These are phyloP conservation scores for Wickerhamiella sergipiensis DNA, from an alignment of 805 yeast species.

Conservation along the genomic window DNA sequence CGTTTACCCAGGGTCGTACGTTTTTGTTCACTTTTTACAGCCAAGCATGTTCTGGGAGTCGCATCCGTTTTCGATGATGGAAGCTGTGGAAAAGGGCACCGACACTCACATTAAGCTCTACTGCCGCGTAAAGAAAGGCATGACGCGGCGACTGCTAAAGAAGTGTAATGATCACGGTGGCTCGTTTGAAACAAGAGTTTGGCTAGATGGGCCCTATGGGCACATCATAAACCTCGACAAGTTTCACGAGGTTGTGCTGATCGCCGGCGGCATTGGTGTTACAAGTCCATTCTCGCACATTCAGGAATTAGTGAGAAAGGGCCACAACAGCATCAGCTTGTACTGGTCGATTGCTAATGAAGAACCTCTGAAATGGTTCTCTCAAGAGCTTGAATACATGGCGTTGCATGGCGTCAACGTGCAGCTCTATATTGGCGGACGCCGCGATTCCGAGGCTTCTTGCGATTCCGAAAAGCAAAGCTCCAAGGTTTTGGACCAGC, in stretches of 20 bases:
- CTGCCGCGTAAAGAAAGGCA: constrained; percentile 34
- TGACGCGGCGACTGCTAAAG: constrained; percentile 33
- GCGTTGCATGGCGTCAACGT: constrained; percentile 6
- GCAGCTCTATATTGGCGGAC: constrained; percentile 3
- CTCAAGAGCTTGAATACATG: constrained; percentile 28
- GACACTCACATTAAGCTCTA: constrained; percentile 12
- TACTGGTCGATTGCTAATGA: constrained; percentile 55
- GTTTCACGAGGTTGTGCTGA: constrained; percentile 28
- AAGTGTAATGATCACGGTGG: constrained; percentile 23
- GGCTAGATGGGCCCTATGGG: constrained; percentile 56
- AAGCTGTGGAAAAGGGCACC: constrained; percentile 6
- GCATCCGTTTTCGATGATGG: constrained; percentile 46
- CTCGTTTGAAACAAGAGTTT: constrained; percentile 21
- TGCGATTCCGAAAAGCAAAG: not conserved
- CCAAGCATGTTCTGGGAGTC: constrained; percentile 47
- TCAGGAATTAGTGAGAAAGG: constrained; percentile 16
- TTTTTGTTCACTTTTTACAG: constrained; percentile 35
- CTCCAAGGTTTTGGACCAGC: not conserved
- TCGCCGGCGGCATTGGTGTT: constrained; percentile 51
- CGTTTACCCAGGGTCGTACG: constrained; percentile 40
- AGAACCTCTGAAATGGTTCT: constrained; percentile 37
- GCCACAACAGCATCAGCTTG: constrained; percentile 21
- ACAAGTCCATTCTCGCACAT: constrained; percentile 40
- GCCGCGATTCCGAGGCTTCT: not conserved
- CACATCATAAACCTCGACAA: constrained; percentile 26